Evolutionary conservation across 169 alveolate genomes (phyloP), one percentile per base, ranked within the genome.

Genomic region (Cryptosporidium sp.): DNA sequence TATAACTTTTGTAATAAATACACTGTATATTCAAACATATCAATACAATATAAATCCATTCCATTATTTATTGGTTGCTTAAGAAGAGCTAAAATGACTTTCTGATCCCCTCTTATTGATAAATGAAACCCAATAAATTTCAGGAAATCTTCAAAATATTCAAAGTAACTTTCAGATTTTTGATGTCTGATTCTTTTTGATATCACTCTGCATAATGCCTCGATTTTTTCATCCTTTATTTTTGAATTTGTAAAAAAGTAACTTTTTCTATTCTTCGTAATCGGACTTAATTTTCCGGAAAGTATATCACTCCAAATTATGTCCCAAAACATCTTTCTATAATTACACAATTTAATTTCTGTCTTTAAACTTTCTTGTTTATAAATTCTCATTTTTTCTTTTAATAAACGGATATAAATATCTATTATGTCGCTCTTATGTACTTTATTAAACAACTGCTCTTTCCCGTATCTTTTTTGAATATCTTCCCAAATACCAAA

Each of bases 11-110:
- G 89, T 43, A 80, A 29, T 5, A 61, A 43, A 29, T 61, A 29
- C 18, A 43, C 14, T 26, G 62, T 45, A 41, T 80, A 80, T 18
- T 29, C 35, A 41, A 80, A 80, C 75, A 80, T 62, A 26, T 59
- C 75, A 62, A 80, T 62, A 41, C 89, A 59, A 62, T 80, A 65
- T 26, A 80, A 26, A 62, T 59, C 8, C 23, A 31, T 48, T n/a
- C 75, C 75, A 80, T 58, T 41, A n/a, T 65, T 35, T n/a, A 67
- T 43, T 61, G 89, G 59, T 0, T 80, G 89, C 62, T 67, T 80
- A 23, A 80, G 75, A 45, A 80, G 55, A 62, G 70, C 69, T 12
- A 59, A 59, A 26, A 80, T 61, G 10, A 65, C 52, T 41, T 39
- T 39, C 35, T 41, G 74, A 14, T 80, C 74, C 12, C 9, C 41